Base-by-base conservation (phyloP, 2,329 filamentous ascomycete genomes). In the Alternaria conjuncta region DNA sequence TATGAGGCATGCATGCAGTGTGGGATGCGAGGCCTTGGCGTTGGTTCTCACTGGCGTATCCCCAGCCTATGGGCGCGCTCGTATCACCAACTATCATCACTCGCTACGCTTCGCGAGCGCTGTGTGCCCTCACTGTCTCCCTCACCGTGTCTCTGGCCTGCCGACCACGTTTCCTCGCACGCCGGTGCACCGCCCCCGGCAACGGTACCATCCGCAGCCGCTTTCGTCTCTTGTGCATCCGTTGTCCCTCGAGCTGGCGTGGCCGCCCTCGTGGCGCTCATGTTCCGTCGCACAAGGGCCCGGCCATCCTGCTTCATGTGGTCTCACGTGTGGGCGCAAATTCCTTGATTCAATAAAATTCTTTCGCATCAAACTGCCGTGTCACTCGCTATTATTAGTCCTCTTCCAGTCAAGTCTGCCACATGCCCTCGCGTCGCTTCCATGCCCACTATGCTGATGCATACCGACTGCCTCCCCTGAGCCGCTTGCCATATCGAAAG, bases 401-500 rank as follows among this genome's bases (percentile, higher is more conserved):
- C 23, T 44, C 44, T 62, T 59, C 60, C 62, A 68, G 43, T 63
- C 64, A 57, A 60, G 49, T 57, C 60, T 61, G 59, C 60, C 64
- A 67, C 64, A 61, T 57, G 61, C 57, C 23, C 61, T 51, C 57
- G 45, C 55, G 21, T 58, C 28, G 49, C 49, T 18, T 21, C 28
- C 61, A 44, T 21, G 57, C 54, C 58, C 67, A 60, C 64, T 77
- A 78, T 68, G 67, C 72, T 72, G 81, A 79, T 66, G 83, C 84
- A 74, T 83, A 85, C 53, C 81, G 79, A 72, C 82, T 84, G 51
- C 73, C 79, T 60, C 79, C 80, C 79, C 84, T 82, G 75, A 85
- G 79, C 66, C 77, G 73, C 77, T 83, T 83, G 70, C 84, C 84
- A 71, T 80, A 83, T 71, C 76, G 82, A 78, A 83, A 85, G 76